Percentiles rank a stretch among this genome's conserved stretches.
These are phyloP conservation scores for Schwanniomyces occidentalis DNA, from an alignment of 805 yeast species.

Conservation along the genomic window DNA sequence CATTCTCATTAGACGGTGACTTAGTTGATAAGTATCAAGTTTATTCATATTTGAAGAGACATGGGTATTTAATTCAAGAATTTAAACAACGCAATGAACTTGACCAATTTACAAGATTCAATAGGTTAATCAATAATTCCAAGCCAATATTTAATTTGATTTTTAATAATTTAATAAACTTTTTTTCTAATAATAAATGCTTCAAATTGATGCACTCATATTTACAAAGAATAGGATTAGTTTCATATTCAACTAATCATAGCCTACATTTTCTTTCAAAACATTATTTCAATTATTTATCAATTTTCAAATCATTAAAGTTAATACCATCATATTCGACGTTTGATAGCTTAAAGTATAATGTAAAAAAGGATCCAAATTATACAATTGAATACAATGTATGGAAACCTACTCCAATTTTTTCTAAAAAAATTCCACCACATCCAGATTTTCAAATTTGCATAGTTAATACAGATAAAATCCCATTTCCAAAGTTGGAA, in stretches of 20 bases:
- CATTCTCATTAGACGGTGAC: conserved; percentile 36
- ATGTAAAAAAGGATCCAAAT: conserved; percentile 5
- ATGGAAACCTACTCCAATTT: conserved; percentile 80
- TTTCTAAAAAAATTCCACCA: conserved; percentile 69
- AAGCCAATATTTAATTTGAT: neutral
- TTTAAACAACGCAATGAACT: conserved; percentile 11
- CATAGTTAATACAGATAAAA: conserved; percentile 49
- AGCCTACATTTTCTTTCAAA: conserved; percentile 18
- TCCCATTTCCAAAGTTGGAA: conserved; percentile 46
- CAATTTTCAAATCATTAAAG: conserved; percentile 21
- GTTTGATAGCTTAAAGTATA: conserved; percentile 10
- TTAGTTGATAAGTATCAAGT: conserved; percentile 61
- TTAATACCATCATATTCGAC: conserved; percentile 17
- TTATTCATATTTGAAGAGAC: conserved; percentile 70
- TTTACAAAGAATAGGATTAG: conserved; percentile 10
- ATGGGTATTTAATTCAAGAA: conserved; percentile 66
- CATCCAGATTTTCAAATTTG: conserved; percentile 74
- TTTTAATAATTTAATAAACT: neutral
- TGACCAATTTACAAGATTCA: conserved; percentile 5
- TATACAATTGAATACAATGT: conserved; percentile 56
- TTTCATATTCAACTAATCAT: conserved; percentile 13
- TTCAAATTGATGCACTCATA: neutral
- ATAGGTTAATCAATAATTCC: neutral
- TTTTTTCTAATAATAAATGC: neutral
- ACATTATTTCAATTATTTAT: conserved; percentile 28